phyloP scores from a whole-genome alignment of 1,284 basidiomycete species.

The Ceraceosorus guamensis region DNA sequence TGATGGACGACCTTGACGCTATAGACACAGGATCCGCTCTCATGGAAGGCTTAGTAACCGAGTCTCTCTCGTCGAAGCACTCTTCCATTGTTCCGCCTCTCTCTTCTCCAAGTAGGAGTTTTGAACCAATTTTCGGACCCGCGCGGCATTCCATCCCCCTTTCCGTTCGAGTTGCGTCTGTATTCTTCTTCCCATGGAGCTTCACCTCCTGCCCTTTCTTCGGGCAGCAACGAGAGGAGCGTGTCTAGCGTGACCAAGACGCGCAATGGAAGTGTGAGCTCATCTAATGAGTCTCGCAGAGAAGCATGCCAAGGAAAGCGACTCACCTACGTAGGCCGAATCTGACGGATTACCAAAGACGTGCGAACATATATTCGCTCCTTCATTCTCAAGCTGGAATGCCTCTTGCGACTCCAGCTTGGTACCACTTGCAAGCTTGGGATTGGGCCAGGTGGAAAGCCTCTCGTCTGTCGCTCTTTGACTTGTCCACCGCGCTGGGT shows the following conservation, averaged over 20 bases:
- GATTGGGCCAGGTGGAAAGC: no score
- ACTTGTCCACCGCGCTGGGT: no score
- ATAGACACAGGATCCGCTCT: no score
- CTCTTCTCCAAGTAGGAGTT: conserved; percentile 11
- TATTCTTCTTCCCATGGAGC: conserved; percentile 8
- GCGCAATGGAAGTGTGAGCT: no score
- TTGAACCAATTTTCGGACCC: conserved; percentile 8
- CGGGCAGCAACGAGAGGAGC: conserved; percentile 2
- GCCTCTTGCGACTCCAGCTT: not conserved
- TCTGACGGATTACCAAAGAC: conserved; percentile 15
- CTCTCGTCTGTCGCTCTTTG: no score
- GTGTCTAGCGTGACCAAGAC: conserved; percentile 16
- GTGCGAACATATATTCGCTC: not conserved
- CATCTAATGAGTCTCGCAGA: no score
- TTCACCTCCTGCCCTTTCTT: conserved; percentile 7
- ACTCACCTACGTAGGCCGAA: conserved; percentile 27
- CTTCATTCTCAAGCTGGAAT: no score
- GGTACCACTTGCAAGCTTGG: no score
- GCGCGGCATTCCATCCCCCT: conserved; percentile 3
- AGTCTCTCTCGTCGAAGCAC: conserved; percentile 14
- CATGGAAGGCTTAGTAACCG: no score
- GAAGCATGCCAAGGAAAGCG: no score
- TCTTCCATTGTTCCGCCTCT: conserved; percentile 12
- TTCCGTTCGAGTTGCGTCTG: conserved; percentile 1
- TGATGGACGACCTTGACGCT: no score